Conservation (phyloP, 305 asterid genomes). For the Solanum hybrid region DNA sequence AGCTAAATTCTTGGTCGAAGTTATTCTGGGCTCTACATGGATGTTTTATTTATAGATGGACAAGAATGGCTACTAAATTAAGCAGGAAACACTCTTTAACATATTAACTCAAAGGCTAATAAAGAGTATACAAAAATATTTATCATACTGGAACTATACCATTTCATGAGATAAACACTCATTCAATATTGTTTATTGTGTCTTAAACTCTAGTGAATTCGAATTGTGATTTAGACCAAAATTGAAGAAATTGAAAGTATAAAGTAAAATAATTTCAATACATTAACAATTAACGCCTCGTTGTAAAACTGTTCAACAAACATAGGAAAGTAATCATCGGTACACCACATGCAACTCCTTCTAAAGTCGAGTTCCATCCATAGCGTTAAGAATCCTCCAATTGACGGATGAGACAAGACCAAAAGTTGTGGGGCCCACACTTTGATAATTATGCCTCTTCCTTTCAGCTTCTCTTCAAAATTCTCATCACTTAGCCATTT, state of each 20-base stretch:
- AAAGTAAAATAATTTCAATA: neutral
- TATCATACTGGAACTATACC: neutral
- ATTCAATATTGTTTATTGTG: neutral
- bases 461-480: slow-evolving; percentile 31
- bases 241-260: neutral
- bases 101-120: no score
- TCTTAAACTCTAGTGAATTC: neutral
- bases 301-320: slow-evolving; percentile 55
- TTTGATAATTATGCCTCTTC: slow-evolving; percentile 30
- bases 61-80: neutral
- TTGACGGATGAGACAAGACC: slow-evolving; percentile 34
- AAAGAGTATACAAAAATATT: no score
- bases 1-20: neutral
- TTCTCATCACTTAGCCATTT: slow-evolving; percentile 34
- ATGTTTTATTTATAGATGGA: neutral
- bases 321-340: slow-evolving; percentile 55
- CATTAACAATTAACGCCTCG: slow-evolving; percentile 30
- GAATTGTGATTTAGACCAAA: neutral
- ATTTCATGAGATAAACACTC: neutral
- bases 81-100: neutral
- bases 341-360: slow-evolving; percentile 31
- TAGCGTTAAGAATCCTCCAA: slow-evolving; percentile 49
- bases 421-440: slow-evolving; percentile 71
- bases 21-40: neutral
- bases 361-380: slow-evolving; percentile 55